phyloP scores from a whole-genome alignment of 2,329 filamentous ascomycete genomes.

The Trichoderma endophyticum region DNA sequence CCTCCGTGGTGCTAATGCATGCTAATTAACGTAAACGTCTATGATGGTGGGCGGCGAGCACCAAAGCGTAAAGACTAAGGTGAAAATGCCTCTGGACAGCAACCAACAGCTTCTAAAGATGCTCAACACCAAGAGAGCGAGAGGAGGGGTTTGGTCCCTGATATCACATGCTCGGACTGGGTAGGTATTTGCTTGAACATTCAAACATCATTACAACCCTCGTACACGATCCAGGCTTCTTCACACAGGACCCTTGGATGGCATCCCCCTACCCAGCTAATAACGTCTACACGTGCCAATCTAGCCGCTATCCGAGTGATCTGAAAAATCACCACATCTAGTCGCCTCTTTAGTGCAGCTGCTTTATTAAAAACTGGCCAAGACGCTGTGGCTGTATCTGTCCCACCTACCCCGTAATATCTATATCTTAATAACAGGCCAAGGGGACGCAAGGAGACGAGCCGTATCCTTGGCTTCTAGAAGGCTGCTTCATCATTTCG shows the following conservation, averaged over 20 bases:
- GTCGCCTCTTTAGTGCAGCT: not conserved
- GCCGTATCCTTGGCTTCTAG: conserved; percentile 6
- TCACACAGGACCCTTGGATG: not conserved
- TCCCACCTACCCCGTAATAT: conserved; percentile 9
- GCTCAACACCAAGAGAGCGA: not conserved
- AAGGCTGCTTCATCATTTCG: conserved; percentile 17
- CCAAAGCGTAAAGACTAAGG: not conserved
- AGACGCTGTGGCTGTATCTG: not conserved
- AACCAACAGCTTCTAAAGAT: not conserved
- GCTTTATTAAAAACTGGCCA: not conserved
- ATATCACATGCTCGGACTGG: not conserved
- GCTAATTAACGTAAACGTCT: not conserved
- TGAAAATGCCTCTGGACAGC: not conserved
- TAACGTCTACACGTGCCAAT: not conserved
- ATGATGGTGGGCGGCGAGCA: not conserved
- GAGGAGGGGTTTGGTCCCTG: not conserved
- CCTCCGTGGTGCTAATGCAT: not conserved
- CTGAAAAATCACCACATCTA: not conserved
- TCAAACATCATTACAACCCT: not conserved
- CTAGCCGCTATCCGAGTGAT: conserved; percentile 12
- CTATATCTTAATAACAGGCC: not conserved
- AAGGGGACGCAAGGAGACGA: not conserved
- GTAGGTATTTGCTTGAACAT: not conserved
- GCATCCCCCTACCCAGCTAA: not conserved
- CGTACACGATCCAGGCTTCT: not conserved